A percentile compares a stretch with the other conserved stretches of the same genome.
Evolutionary conservation across 2,329 filamentous ascomycete genomes (phyloP).

Genomic region (Ploettnerulaceae sp.): DNA sequence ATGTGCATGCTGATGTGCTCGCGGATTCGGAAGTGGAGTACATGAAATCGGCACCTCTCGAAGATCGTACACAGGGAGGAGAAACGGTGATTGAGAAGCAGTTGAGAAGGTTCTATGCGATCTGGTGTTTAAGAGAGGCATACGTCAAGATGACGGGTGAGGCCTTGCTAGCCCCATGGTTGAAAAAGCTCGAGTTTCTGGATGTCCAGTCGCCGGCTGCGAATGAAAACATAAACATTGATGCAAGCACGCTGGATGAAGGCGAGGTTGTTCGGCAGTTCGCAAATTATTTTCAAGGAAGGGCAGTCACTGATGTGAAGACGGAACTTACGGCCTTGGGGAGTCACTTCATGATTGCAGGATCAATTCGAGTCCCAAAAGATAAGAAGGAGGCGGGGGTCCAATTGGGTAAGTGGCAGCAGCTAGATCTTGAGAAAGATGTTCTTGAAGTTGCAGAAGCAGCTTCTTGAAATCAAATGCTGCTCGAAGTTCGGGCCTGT

Average conservation of each 20-base stretch:
- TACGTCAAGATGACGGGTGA: constrained; percentile 82
- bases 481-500: too few species aligned
- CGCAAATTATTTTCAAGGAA: constrained; percentile 26
- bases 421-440: constrained; percentile 27
- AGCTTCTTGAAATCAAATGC: not conserved
- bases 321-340: constrained; percentile 31
- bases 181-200: constrained; percentile 64
- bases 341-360: constrained; percentile 30
- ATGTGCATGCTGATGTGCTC: constrained; percentile 69
- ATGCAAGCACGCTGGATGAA: constrained; percentile 17
- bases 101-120: constrained; percentile 67
- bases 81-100: constrained; percentile 50
- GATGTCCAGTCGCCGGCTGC: constrained; percentile 40
- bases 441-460: constrained; percentile 24
- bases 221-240: constrained; percentile 1
- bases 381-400: constrained; percentile 8
- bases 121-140: constrained; percentile 75
- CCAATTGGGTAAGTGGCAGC: constrained; percentile 16
- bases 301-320: constrained; percentile 26
- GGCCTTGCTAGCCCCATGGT: constrained; percentile 68
- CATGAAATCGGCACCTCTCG: constrained; percentile 45
- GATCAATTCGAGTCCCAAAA: constrained; percentile 19
- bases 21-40: constrained; percentile 54
- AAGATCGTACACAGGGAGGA: constrained; percentile 15
- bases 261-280: constrained; percentile 24